Base-by-base conservation (phyloP, 2,329 filamentous ascomycete species). In the Aspergillus unguis region DNA sequence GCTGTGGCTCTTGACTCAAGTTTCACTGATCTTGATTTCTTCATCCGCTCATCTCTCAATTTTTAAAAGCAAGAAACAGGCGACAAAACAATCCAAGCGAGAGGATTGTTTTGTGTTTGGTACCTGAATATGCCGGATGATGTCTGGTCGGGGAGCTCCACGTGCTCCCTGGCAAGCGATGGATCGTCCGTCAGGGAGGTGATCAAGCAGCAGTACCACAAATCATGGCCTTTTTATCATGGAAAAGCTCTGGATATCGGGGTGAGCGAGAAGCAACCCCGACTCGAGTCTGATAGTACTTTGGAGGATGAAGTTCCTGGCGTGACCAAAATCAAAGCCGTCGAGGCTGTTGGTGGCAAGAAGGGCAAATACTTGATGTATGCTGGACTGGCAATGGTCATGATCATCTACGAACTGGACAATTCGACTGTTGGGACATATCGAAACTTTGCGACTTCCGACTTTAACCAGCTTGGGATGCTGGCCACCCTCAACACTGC, bases 401-500 rank as follows among this genome's bases (percentile, higher is more conserved):
- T 65, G 64, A 55, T 65, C 42, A 62, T 65, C 25, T 68, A 63
- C 63, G 65, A 71, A 55, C 58, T 72, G 10, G 70, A 73, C 56
- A 68, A 70, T 47, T 62, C 67, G 2, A 72, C 71, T 2, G 62
- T 71, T 10, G 65, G 65, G 35, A 71, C 67, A 4, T 75, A 75
- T 59, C 65, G 68, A 41, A 71, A 69, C 50, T 76, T 75, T 56
- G 72, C 73, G 3, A 62, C 70, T 2, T 76, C 73, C 1, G 62
- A 67, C 10, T 75, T 75, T 51, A 59, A 69, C 49, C 57, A 65
- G 5, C 61, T 75, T 2, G 67, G 71, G 10, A 63, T 66, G 54
- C 58, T 71, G 31, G 65, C 67, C 2, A 68, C 69, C 1, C 55
- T 75, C 5, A 64, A 62, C 37, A 73, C 72, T 0, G 71, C 71